Conservation (phyloP, 257 asterid species). For the Thymus mandschuricus region DNA sequence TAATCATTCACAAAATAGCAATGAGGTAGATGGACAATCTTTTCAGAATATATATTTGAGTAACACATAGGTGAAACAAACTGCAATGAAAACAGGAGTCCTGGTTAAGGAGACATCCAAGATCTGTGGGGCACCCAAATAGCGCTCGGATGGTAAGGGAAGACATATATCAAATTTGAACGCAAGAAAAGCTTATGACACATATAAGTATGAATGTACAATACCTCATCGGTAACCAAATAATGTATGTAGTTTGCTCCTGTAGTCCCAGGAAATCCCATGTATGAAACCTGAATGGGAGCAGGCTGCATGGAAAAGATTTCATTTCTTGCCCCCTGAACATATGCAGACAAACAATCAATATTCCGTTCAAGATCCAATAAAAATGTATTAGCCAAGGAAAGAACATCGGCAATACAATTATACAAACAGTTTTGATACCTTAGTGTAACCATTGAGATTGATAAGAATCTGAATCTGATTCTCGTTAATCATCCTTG, state of each 20-base stretch:
- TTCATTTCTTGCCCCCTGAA: constrained; percentile 99
- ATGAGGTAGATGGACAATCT: constrained; percentile 94
- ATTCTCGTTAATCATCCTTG: constrained; percentile 90
- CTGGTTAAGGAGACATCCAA: constrained; percentile 3
- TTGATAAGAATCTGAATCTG: constrained; percentile 94
- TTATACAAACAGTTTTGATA: constrained; percentile 34
- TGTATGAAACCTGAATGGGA: constrained; percentile 98
- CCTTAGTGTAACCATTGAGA: constrained; percentile 99
- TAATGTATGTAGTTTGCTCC: constrained; percentile 94
- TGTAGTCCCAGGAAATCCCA: constrained; percentile 99
- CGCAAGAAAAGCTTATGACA: neutral
- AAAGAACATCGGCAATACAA: constrained; percentile 1
- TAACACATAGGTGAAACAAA: constrained; percentile 87
- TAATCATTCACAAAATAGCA: constrained; percentile 97
- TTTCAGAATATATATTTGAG: constrained; percentile 90
- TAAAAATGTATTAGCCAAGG: constrained; percentile 21
- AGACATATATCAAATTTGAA: neutral
- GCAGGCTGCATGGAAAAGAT: constrained; percentile 99
- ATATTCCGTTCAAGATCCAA: constrained; percentile 17
- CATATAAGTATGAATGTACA: neutral
- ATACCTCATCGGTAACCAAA: constrained; percentile 96
- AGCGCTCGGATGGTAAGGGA: neutral
- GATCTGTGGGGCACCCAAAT: neutral
- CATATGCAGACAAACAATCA: constrained; percentile 21
- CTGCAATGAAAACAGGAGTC: constrained; percentile 47